phyloP scores from a whole-genome alignment of 768 basidiomycete species.

The Tylopilus subfusipes region DNA sequence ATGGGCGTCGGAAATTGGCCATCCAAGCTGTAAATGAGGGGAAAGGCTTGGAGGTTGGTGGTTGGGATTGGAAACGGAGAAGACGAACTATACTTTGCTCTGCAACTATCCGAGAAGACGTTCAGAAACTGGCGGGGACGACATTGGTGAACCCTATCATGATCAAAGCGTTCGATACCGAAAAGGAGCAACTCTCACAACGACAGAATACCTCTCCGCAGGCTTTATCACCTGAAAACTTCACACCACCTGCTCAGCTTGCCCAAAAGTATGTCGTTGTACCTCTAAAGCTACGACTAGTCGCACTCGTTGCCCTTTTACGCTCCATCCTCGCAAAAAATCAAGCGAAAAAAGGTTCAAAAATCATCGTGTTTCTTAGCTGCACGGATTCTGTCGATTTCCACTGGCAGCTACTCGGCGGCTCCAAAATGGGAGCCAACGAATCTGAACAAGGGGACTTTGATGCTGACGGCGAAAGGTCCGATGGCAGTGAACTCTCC shows the following conservation, averaged over 20 bases:
- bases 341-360: conserved; percentile 49
- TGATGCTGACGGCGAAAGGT: conserved; percentile 24
- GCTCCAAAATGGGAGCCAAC: conserved; percentile 58
- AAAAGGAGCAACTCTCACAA: conserved; percentile 23
- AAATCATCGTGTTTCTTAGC: conserved; percentile 93
- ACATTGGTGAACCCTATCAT: conserved; percentile 76
- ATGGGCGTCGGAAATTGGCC: conserved; percentile 77
- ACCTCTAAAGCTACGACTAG: conserved; percentile 92
- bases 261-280: conserved; percentile 86
- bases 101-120: conserved; percentile 93
- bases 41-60: conserved; percentile 68
- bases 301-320: conserved; percentile 81
- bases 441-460: conserved; percentile 25
- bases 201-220: conserved; percentile 14
- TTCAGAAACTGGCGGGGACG: conserved; percentile 87
- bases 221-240: conserved; percentile 46
- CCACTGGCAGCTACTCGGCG: conserved; percentile 83
- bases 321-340: conserved; percentile 72
- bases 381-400: conserved; percentile 99
- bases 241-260: conserved; percentile 93
- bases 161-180: conserved; percentile 67
- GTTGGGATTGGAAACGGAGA: conserved; percentile 77
- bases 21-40: conserved; percentile 61
- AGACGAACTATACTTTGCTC: conserved; percentile 92
- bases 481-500: conserved; percentile 23